These are phyloP conservation scores for Solanum hybrid DNA, from an alignment of 305 asterid species.

Conservation along the genomic window DNA sequence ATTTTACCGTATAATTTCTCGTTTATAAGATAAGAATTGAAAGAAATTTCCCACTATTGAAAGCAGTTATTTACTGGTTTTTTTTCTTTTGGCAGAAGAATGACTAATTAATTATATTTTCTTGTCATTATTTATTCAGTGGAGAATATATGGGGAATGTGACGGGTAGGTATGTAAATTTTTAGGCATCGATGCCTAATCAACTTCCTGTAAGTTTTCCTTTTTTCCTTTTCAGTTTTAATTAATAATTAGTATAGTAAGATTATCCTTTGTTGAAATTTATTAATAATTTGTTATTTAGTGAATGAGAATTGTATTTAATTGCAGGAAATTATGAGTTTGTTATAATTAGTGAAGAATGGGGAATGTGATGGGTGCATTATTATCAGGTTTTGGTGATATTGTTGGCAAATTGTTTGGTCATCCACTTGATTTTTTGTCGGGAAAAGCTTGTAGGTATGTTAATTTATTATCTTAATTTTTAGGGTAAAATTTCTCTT, in stretches of 20 bases:
- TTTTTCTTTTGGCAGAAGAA: too few species aligned
- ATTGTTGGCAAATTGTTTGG: slow-evolving; percentile 43
- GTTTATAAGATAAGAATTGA: neutral
- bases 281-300: too few species aligned
- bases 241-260: too few species aligned
- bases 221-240: too few species aligned
- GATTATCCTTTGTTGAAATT: too few species aligned
- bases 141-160: slow-evolving; percentile 16
- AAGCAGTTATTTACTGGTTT: too few species aligned
- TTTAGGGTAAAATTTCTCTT: neutral
- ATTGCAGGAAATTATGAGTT: neutral
- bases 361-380: slow-evolving; percentile 51
- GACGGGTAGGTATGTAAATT: slow-evolving; percentile 9
- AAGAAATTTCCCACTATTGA: too few species aligned
- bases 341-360: slow-evolving; percentile 30
- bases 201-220: too few species aligned
- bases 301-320: too few species aligned
- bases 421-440: slow-evolving; percentile 72
- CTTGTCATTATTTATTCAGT: too few species aligned
- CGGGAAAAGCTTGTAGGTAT: slow-evolving; percentile 60
- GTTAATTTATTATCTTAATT: neutral
- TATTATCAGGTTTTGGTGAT: slow-evolving; percentile 43
- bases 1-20: neutral
- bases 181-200: too few species aligned
- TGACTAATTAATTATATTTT: too few species aligned